Percentiles rank a stretch among this genome's conserved stretches.
Conservation (phyloP, 2,329 filamentous ascomycete species). For the Aspergillus nomiae region DNA sequence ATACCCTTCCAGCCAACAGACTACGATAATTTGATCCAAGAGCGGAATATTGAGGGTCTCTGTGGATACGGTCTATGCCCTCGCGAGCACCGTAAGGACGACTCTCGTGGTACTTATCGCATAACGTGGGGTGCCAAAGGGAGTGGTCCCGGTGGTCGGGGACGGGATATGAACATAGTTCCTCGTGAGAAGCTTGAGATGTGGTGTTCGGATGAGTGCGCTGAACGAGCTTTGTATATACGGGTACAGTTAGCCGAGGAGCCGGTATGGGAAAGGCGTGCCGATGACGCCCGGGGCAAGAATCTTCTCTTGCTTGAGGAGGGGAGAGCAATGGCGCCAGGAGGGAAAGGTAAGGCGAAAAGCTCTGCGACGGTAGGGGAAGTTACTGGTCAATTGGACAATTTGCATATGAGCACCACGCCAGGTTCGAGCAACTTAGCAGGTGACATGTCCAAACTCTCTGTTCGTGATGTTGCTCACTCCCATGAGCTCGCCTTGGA, state of each 20-base stretch:
- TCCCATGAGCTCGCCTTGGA: conserved; percentile 38
- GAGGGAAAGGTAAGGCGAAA: conserved; percentile 23
- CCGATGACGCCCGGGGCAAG: conserved; percentile 48
- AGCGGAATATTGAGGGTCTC: conserved; percentile 78
- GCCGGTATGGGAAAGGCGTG: conserved; percentile 79
- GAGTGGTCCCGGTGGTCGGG: conserved; percentile 45
- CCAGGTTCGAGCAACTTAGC: conserved; percentile 21
- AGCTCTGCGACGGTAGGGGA: conserved; percentile 27
- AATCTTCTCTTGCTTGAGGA: conserved; percentile 69
- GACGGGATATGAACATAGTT: conserved; percentile 65
- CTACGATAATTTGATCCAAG: conserved; percentile 84
- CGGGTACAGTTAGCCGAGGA: conserved; percentile 85
- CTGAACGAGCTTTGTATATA: conserved; percentile 77
- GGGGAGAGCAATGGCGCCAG: conserved; percentile 33
- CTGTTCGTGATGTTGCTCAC: conserved; percentile 26
- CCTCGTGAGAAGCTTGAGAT: conserved; percentile 72
- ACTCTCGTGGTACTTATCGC: conserved; percentile 66
- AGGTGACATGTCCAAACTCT: conserved; percentile 28
- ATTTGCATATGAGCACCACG: conserved; percentile 20
- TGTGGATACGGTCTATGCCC: conserved; percentile 86
- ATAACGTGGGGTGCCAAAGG: conserved; percentile 61
- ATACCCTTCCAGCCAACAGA: conserved; percentile 80
- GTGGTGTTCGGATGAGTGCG: conserved; percentile 84
- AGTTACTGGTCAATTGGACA: conserved; percentile 24
- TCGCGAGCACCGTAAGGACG: conserved; percentile 59